Evolutionary conservation across 352 stramenopile genomes (phyloP), one percentile per base, ranked within the genome.

Genomic region (Pythium biforme): DNA sequence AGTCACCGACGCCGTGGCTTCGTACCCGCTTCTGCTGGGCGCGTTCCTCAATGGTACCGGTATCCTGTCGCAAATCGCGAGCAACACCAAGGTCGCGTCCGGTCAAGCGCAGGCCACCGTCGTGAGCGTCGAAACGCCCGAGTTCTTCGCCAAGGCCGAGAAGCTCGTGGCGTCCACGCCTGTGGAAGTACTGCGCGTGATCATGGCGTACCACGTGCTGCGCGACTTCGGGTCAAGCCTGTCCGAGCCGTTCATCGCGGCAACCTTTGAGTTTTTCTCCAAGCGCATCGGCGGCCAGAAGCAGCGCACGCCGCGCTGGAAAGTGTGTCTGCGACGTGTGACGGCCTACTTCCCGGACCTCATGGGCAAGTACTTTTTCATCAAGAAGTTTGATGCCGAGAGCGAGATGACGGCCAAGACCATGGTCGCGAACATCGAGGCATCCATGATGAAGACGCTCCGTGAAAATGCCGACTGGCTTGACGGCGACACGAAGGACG

Each of bases 281-380:
- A 63, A 72, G 19, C 86, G 67, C 2, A 62, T 98, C 1, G 68
- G 72, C 1, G 94, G 94, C 0, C 94, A 97, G 46, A 72, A 93
- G 53, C 73, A 86, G 52, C 90, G 90, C 46, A 83, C 93, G n/a
- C 87, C 84, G 33, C 79, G 92, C 10, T 96, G 91, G 86, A 97
- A 98, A 61, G 74, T 93, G 20, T 95, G 89, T 62, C 79, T 98
- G 56, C 69, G 62, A 14, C 71, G 70, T 7, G 78, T 88, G 25
- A 79, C 63, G 0, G 34, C 59, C 19, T 72, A 66, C 19, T 88
- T 93, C 34, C 83, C 83, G 1, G 64, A 79, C 19, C 62, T 91
- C n/a, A 72, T 90, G 20, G 92, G 91, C 41, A 96, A 98, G 62
- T 84, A 98, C 41, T 98, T 92, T 59, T 95, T 91, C 33, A 76